Conservation (phyloP, 2,329 filamentous ascomycete species). For the Aspergillus viridinutans region DNA sequence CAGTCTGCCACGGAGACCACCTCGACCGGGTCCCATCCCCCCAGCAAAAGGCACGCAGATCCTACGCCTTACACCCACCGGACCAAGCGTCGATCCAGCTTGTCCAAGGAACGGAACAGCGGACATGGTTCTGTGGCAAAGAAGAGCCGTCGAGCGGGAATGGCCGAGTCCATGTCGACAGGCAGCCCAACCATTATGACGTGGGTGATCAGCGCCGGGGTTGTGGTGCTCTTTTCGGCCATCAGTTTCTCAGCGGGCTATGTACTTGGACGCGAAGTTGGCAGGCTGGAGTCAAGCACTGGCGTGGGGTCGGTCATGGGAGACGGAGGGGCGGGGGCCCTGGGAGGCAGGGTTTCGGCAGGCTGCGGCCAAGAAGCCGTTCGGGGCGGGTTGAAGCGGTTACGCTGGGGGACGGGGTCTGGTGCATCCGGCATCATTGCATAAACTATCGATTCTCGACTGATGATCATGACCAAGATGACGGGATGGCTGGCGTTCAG, state of each 20-base stretch:
- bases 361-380: conserved; percentile 45
- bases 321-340: conserved; percentile 17
- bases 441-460: conserved; percentile 13
- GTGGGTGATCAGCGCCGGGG: conserved; percentile 62
- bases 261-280: conserved; percentile 57
- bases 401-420: conserved; percentile 40
- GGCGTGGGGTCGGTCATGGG: conserved; percentile 24
- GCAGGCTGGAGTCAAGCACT: conserved; percentile 46
- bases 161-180: conserved; percentile 27
- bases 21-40: conserved; percentile 16
- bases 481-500: background rate
- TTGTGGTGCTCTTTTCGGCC: conserved; percentile 60
- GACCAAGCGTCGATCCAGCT: conserved; percentile 30
- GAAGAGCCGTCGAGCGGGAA: conserved; percentile 30
- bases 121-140: conserved; percentile 28
- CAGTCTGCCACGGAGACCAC: conserved; percentile 18
- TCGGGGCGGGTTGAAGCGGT: conserved; percentile 39
- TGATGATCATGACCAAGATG: background rate
- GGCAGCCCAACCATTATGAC: conserved; percentile 60
- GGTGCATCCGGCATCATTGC: conserved; percentile 36
- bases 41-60: conserved; percentile 16
- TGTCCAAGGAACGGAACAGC: conserved; percentile 37
- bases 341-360: conserved; percentile 30
- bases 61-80: conserved; percentile 13
- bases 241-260: conserved; percentile 64